Evolutionary conservation across 192 early-diverging fungal genomes (phyloP), one percentile per base, ranked within the genome.

Genomic region (Linnemannia hyalina): DNA sequence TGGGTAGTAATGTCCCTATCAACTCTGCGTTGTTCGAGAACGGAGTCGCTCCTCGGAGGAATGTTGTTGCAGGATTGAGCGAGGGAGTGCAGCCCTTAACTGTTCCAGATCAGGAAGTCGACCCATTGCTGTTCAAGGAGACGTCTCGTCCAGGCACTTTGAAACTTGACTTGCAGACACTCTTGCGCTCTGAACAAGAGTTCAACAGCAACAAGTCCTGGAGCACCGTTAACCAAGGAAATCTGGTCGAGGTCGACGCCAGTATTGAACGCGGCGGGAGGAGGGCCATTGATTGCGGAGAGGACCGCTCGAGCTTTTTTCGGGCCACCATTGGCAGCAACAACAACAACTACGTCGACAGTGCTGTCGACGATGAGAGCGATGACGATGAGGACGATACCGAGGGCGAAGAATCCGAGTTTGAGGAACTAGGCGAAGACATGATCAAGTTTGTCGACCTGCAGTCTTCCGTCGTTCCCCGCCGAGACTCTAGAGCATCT

Each of bases 361-460:
- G 38, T 35, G 36, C 70, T 36, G 46, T 9, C 32, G 75, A 77
- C 36, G 75, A 73, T 52, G 71, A 74, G 10, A 1, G 18, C n/a
- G 60, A 78, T 47, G 69, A 68, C 47, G 74, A 70, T 26, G 80
- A 79, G 10, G 76, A 80, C 41, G 83, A 80, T 26, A 75, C 80
- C 40, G 83, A 85, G 18, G 78, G 78, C 35, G 75, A 85, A 57
- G 83, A 85, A 42, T 85, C 83, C 16, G 83, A 85, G 57, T 85
- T 85, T 68, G 73, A 78, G 63, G 79, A 86, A 23, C 76, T 86
- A 13, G 84, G 84, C 38, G 84, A 86, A 44, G 84, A 86, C 29
- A 86, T 86, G 84, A 86, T 86, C 71, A 86, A 86, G 42, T 86
- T 74, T 70, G 84, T 86, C 23, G 79, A 86, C 4, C 76, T 86